Evolutionary conservation across 169 alveolate species (phyloP), one percentile per base, ranked within the genome.

Genomic region (Pseudocohnilembus persalinus): DNA sequence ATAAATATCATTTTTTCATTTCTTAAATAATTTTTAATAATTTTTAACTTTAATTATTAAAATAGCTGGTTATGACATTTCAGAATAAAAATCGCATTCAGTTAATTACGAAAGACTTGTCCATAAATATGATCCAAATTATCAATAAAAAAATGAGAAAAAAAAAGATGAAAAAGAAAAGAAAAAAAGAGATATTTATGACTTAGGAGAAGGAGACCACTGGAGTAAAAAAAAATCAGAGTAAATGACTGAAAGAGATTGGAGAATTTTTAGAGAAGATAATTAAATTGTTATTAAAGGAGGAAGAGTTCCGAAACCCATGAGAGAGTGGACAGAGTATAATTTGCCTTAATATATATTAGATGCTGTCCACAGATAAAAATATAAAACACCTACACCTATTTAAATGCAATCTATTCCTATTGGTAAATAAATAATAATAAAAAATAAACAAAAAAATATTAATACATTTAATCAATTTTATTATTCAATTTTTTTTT

Each of bases 321-420:
- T 97, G 32, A 92, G 99, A 76, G 92, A 93, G 77, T 88, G 95
- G 95, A 82, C 82, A 74, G 89, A 90, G 29, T 83, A 90, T 73
- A 49, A 85, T 30, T 81, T 92, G 80, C 92, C 90, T 73, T 84
- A 74, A 31, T 68, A 63, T 26, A 68, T 88, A 29, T 31, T 63
- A 32, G 89, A 77, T 24, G 79, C 92, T 75, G 77, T 93, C 28
- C 29, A 75, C 68, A 89, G 94, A 91, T 73, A 92, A 92, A 91
- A 92, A 25, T 96, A 92, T 89, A 93, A 81, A 35, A 88, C 92
- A 31, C 99, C 99, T 0, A 98, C 99, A 34, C 98, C 99, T n/a
- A 98, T 98, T 31, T 98, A 98, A 83, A 98, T 98, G 99, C 99
- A 98, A 87, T 98, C 99, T 1, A 96, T 98, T 32, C 99, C 99